A percentile compares a stretch with the other conserved stretches of the same genome.
Conservation (phyloP, 257 asterid genomes). For the Voacanga thouarsii region DNA sequence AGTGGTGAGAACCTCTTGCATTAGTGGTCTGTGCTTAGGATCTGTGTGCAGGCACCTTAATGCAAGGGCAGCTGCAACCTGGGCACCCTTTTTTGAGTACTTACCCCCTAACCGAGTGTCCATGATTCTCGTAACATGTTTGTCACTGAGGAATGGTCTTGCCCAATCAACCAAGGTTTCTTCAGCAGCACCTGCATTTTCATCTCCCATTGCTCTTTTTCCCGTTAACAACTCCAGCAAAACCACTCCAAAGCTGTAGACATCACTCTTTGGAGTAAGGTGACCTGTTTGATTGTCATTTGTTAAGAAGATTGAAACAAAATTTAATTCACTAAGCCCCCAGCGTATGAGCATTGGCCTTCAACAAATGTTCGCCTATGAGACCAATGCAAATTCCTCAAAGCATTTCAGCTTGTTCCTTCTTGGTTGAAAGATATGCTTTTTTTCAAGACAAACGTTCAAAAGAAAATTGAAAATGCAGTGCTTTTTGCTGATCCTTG, state of each 20-base stretch:
- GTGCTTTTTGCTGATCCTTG: no score
- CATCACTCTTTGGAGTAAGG: constrained; percentile 45
- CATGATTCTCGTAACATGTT: constrained; percentile 60
- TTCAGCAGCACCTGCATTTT: constrained; percentile 47
- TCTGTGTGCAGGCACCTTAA: constrained; percentile 45
- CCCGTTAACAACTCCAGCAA: constrained; percentile 41
- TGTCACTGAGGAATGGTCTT: constrained; percentile 41
- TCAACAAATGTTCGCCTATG: background rate
- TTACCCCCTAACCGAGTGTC: constrained; percentile 65
- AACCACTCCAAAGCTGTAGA: constrained; percentile 47
- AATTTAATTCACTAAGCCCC: background rate
- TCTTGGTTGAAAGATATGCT: no score
- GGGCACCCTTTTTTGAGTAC: constrained; percentile 56
- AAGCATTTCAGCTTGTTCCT: no score
- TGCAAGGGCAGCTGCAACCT: constrained; percentile 48
- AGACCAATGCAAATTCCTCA: background rate
- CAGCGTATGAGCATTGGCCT: background rate
- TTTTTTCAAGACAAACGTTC: no score
- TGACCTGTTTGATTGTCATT: constrained; percentile 27
- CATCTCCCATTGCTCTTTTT: constrained; percentile 51
- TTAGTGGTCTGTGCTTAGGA: constrained; percentile 45
- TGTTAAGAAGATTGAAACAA: background rate
- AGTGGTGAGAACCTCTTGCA: constrained; percentile 43
- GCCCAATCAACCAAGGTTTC: constrained; percentile 71
- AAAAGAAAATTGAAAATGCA: no score